phyloP scores from a whole-genome alignment of 1,139 yeast species.

The Barnettozyma hawaiiensis region DNA sequence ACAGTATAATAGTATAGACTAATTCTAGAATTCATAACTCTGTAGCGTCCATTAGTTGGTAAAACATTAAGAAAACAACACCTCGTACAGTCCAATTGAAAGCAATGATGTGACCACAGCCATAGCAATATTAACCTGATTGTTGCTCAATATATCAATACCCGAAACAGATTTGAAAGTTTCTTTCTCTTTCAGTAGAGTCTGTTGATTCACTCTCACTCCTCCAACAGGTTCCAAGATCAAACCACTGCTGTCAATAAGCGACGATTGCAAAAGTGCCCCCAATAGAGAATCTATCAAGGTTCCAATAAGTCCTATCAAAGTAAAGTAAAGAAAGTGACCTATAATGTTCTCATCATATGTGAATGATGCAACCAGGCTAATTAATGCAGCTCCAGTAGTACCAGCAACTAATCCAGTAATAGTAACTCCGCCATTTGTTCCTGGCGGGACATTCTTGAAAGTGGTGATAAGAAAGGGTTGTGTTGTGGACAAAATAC shows the following conservation, averaged over 20 bases:
- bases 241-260: constrained; percentile 34
- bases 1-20: background rate
- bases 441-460: constrained; percentile 40
- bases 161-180: constrained; percentile 25
- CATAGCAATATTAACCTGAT: constrained; percentile 38
- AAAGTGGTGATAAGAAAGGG: constrained; percentile 41
- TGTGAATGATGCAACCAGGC: constrained; percentile 27
- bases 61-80: constrained; percentile 9
- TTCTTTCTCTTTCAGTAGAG: constrained; percentile 12
- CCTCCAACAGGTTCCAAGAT: constrained; percentile 41
- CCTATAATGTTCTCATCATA: constrained; percentile 12
- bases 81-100: constrained; percentile 27
- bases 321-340: constrained; percentile 28
- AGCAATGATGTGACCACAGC: constrained; percentile 29
- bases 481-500: constrained; percentile 35
- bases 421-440: constrained; percentile 43
- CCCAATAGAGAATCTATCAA: constrained; percentile 42
- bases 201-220: constrained; percentile 21
- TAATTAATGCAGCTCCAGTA: constrained; percentile 35
- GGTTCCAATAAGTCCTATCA: constrained; percentile 38
- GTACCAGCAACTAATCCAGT: constrained; percentile 37
- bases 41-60: background rate
- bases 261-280: constrained; percentile 35
- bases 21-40: background rate
- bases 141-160: constrained; percentile 34